Conservation (phyloP, 495 filamentous ascomycete genomes). For the Trichoderma reesei region DNA sequence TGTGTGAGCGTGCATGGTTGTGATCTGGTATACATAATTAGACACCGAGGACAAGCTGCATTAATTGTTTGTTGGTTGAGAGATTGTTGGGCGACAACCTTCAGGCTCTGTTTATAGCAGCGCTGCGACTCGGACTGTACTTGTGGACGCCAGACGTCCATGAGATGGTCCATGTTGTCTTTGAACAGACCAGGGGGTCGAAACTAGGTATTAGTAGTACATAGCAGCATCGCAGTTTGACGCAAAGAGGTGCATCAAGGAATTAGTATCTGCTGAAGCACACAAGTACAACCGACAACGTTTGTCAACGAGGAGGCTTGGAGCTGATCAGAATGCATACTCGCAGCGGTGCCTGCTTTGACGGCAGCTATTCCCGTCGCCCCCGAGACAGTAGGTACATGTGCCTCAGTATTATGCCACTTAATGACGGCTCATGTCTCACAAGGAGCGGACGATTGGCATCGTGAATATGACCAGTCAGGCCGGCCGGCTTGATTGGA, state of each 20-base stretch:
- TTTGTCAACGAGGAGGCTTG: too few relatives aligned
- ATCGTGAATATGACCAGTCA: background rate
- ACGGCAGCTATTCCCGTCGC: background rate
- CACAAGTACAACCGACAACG: too few relatives aligned
- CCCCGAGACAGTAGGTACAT: background rate
- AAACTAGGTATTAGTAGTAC: background rate
- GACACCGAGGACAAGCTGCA: too few relatives aligned
- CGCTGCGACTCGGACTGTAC: background rate
- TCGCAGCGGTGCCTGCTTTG: too few relatives aligned
- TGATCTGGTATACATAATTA: too few relatives aligned
- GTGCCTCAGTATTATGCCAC: too few relatives aligned
- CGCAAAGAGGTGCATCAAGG: background rate
- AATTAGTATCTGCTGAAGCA: too few relatives aligned
- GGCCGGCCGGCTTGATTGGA: background rate
- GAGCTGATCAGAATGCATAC: background rate
- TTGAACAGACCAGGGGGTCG: background rate
- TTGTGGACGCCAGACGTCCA: background rate
- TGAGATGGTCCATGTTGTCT: background rate
- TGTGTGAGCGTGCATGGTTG: too few relatives aligned
- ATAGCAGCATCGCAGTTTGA: background rate
- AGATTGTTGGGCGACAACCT: too few relatives aligned
- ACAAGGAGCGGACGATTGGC: background rate
- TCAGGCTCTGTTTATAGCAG: too few relatives aligned
- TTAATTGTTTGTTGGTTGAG: too few relatives aligned
- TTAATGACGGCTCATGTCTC: background rate